phyloP scores from a whole-genome alignment of 139 green algal species.

The Micromonas commoda region DNA sequence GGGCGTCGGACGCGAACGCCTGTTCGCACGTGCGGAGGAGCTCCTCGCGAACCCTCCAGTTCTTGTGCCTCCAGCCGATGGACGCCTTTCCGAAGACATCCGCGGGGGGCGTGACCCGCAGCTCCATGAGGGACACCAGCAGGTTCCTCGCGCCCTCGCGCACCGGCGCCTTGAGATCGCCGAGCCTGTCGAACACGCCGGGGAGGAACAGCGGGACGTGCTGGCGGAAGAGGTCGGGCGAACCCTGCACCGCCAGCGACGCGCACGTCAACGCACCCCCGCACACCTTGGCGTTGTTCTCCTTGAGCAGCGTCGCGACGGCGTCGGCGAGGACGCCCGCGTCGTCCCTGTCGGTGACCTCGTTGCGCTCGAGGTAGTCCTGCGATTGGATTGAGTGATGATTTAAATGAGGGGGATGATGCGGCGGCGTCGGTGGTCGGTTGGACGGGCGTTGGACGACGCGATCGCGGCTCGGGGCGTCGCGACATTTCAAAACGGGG shows the following conservation, averaged over 20 bases:
- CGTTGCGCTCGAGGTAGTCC: background rate
- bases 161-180: background rate
- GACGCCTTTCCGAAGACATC: background rate
- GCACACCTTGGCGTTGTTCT: conserved; percentile 1
- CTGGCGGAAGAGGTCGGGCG: background rate
- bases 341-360: background rate
- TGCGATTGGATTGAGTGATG: no score
- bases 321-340: background rate
- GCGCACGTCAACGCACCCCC: background rate
- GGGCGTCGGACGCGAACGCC: background rate
- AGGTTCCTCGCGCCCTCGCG: background rate
- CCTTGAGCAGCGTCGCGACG: background rate
- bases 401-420: no score
- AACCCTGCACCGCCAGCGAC: background rate
- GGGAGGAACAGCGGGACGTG: background rate
- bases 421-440: no score
- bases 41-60: background rate
- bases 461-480: no score
- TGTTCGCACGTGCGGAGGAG: background rate
- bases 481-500: no score
- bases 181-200: background rate
- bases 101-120: background rate
- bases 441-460: no score
- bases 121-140: background rate
- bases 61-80: background rate